Evolutionary conservation across 495 filamentous ascomycete genomes (phyloP), one percentile per base, ranked within the genome.

Genomic region (Hyaloscypha finlandica): DNA sequence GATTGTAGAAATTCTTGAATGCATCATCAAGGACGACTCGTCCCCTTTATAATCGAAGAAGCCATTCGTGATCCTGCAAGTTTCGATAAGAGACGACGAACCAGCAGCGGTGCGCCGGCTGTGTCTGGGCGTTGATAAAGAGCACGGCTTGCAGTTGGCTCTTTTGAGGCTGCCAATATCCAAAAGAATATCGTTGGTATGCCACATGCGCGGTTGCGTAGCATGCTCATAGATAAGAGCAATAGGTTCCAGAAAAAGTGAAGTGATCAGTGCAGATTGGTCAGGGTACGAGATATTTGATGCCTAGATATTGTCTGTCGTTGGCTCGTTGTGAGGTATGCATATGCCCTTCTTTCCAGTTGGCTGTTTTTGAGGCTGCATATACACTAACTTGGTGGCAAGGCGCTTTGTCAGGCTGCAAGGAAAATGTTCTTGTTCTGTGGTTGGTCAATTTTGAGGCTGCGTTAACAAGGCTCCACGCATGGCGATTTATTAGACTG

Each of bases 261-360:
- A 66, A 66, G 25, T 66, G 35, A 66, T 32, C 55, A 66, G 16
- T 66, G 35, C 64, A 60, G 54, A 60, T 66, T 66, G 64, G 35
- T 60, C 64, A 45, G 55, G 55, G 29, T 60, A 60, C 64, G 64
- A 60, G 64, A 66, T 6, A 66, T 66, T 37, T 31, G 45, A 54
- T 54, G 56, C 64, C 25, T 54, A 8, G 55, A 66, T 66, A 66
- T 66, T 33, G 25, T 66, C 64, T 66, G 64, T 60, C 16, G 42
- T 66, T 66, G 64, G 64, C 64, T 66, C 64, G 64, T 48, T 66
- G 55, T 66, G 64, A 66, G 64, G 64, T 54, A 66, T 60, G 64
- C 64, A 66, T 66, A 33, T 66, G 55, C 56, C 5, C 55, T 60
- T 66, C 64, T 66, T 33, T 54, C 64, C 64, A 59, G 64, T 66